phyloP scores from a whole-genome alignment of 192 early-diverging fungal species.

The Mortierella hygrophila region DNA sequence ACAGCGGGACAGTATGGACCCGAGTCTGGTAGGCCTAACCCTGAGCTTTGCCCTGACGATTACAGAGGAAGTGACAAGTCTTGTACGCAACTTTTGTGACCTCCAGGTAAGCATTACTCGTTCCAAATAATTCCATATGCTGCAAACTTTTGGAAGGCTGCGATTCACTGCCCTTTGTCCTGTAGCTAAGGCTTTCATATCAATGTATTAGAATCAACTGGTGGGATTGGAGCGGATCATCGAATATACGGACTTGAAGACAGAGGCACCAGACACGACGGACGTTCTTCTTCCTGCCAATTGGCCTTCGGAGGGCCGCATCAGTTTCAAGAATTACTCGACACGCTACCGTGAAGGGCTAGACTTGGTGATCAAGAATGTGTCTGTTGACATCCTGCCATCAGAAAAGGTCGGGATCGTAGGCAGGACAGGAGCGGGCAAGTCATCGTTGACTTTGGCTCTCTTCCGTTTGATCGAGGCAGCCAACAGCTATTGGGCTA shows the following conservation, averaged over 20 bases:
- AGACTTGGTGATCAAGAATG: conserved; percentile 78
- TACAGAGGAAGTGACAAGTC: conserved; percentile 82
- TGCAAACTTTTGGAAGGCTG: neutral
- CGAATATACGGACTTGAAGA: conserved; percentile 52
- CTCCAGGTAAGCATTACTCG: conserved; percentile 66
- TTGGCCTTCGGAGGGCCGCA: conserved; percentile 80
- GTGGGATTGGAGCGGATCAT: conserved; percentile 46
- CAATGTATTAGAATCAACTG: conserved; percentile 52
- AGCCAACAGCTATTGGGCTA: conserved; percentile 61
- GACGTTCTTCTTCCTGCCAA: conserved; percentile 22
- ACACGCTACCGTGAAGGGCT: conserved; percentile 80
- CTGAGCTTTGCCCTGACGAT: conserved; percentile 77
- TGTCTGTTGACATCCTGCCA: conserved; percentile 72
- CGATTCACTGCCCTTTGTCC: neutral
- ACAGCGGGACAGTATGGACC: conserved; percentile 57
- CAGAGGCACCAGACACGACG: conserved; percentile 41
- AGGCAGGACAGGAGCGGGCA: conserved; percentile 73
- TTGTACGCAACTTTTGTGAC: conserved; percentile 74
- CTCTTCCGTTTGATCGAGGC: conserved; percentile 65
- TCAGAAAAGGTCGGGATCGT: conserved; percentile 90
- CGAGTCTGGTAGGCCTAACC: conserved; percentile 61
- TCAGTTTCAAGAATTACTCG: conserved; percentile 79
- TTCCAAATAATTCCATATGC: too few relatives aligned
- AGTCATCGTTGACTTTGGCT: conserved; percentile 64
- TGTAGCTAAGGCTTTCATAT: neutral